Percentiles rank a stretch among this genome's conserved stretches.
These are phyloP conservation scores for Rhizopus arrhizus DNA, from an alignment of 371 early-diverging fungal genomes.

Conservation along the genomic window DNA sequence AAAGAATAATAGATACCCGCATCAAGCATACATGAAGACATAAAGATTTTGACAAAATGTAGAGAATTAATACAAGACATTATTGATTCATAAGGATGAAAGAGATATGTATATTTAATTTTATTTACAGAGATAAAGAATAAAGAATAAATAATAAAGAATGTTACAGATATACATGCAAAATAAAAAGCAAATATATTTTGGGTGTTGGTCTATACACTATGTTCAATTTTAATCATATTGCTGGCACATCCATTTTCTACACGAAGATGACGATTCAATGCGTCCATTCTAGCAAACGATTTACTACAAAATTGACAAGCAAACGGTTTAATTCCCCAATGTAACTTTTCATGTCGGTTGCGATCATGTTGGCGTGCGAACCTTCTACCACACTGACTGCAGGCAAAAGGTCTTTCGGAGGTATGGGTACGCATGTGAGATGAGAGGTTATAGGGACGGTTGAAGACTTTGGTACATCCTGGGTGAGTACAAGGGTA, in stretches of 20 bases:
- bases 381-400: slow-evolving; percentile 47
- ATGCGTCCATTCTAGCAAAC: slow-evolving; percentile 65
- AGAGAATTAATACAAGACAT: not conserved
- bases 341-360: slow-evolving; percentile 54
- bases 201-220: not conserved
- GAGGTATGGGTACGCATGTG: slow-evolving; percentile 71
- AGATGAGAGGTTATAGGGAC: slow-evolving; percentile 73
- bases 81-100: not conserved
- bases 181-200: not conserved
- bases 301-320: slow-evolving; percentile 49
- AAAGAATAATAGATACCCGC: not conserved
- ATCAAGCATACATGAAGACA: not conserved
- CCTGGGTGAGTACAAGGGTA: slow-evolving; percentile 43
- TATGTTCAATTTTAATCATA: too few species aligned
- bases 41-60: not conserved
- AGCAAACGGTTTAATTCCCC: slow-evolving; percentile 53
- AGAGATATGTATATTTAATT: not conserved
- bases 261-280: slow-evolving; percentile 65
- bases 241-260: slow-evolving; percentile 55
- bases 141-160: not conserved
- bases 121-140: not conserved
- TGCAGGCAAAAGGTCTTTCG: slow-evolving; percentile 47
- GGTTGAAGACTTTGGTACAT: slow-evolving; percentile 68
- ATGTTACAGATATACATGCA: too few species aligned
- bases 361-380: slow-evolving; percentile 58